Evolutionary conservation across 177 flowering plant genomes (phyloP), one percentile per base, ranked within the genome.

Genomic region (Telopea speciosissima): DNA sequence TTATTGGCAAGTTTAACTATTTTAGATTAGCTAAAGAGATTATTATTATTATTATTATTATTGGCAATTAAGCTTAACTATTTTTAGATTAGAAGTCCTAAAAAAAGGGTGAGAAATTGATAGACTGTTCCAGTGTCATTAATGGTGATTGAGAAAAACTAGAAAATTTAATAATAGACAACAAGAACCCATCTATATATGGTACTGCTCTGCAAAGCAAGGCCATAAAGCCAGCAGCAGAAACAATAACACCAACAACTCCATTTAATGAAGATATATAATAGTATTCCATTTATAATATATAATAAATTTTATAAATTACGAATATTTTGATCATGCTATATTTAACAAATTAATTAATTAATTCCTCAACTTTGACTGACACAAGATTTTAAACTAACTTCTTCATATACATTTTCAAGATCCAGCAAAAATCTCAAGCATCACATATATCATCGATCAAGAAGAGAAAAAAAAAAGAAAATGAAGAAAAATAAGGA

Each of bases 391-490:
- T 63, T 63, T 9, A 63, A 63, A 63, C 40, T 25, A 63, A 63
- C n/a, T 63, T 24, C 13, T 13, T 31, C 5, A 63, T 63, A 63
- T 45, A 49, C 58, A 67, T 52, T 67, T 67, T 26, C 7, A 67
- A 67, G 22, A 24, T 63, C 31, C 40, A 26, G 21, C 66, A 63
- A 63, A 63, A 12, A 28, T 31, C 66, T 63, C 66, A 63, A 63
- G 66, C 66, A 63, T 63, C 66, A 63, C 3, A 63, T 63, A 24
- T n/a, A n/a, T n/a, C n/a, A n/a, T n/a, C n/a, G n/a, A n/a, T 25
- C 36, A 17, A 63, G 25, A 63, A 63, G 36, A 26, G 24, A 63
- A 25, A 21, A 63, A 13, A 5, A 25, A 63, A 63, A 26, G n/a
- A 63, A 63, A 13, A 26, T 1, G 28, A 63, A 63, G 17, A 62